phyloP scores from a whole-genome alignment of 108 stramenopile species.

The Stephanodiscus triporus region DNA sequence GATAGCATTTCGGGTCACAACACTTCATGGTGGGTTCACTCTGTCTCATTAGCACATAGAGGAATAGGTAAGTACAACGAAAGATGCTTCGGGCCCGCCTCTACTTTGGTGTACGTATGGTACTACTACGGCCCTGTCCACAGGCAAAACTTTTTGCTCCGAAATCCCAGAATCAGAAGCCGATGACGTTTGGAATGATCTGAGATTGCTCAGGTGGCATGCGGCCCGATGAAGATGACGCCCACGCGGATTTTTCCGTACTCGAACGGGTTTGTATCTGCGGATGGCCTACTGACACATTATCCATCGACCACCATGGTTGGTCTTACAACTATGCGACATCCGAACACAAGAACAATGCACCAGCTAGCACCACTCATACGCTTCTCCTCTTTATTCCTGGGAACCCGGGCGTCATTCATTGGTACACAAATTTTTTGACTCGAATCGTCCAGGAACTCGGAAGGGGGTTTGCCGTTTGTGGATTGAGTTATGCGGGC shows the following conservation, averaged over 20 bases:
- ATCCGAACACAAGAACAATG: too few species aligned
- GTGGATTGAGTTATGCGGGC: constrained; percentile 75
- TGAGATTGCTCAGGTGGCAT: too few species aligned
- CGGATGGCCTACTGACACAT: constrained; percentile 74
- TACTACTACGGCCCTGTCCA: too few species aligned
- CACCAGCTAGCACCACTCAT: constrained; percentile 40
- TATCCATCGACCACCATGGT: constrained; percentile 56
- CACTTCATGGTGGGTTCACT: too few species aligned
- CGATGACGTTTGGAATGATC: too few species aligned
- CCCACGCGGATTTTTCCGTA: not conserved
- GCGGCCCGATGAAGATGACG: not conserved
- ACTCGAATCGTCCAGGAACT: constrained; percentile 45
- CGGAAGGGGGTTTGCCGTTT: constrained; percentile 61
- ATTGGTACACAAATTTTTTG: constrained; percentile 65
- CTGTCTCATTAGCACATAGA: too few species aligned
- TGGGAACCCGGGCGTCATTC: constrained; percentile 80
- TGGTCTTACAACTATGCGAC: not conserved
- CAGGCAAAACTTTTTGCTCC: too few species aligned
- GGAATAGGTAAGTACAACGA: too few species aligned
- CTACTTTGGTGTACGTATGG: too few species aligned
- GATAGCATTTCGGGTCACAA: too few species aligned
- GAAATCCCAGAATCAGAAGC: too few species aligned
- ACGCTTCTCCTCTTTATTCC: constrained; percentile 76
- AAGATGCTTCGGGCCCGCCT: too few species aligned
- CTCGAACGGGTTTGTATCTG: constrained; percentile 26